Evolutionary conservation across 164 flowering plant genomes (phyloP).

Genomic region (Protea cynaroides): DNA sequence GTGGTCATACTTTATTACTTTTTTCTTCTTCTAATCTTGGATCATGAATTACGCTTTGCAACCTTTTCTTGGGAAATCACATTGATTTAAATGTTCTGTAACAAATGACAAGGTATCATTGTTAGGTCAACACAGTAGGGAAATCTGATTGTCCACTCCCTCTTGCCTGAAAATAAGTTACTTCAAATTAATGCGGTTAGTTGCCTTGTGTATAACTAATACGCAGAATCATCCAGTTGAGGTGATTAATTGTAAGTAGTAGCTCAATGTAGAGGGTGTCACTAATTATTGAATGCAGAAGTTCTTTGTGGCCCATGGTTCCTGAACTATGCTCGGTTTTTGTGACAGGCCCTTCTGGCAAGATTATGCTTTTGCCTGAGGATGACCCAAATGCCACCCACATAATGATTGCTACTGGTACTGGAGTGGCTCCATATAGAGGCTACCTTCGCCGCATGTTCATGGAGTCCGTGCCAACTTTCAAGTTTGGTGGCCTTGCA

Average conservation of each 20-base stretch:
- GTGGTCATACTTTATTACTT: too few species aligned
- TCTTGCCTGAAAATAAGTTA: neutral
- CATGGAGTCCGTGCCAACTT: constrained; percentile 81
- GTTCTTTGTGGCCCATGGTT: neutral
- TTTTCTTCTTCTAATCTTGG: neutral
- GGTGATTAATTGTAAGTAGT: neutral
- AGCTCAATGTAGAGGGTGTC: neutral
- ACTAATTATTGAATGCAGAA: neutral
- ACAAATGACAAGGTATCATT: neutral
- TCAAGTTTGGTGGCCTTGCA: constrained; percentile 82
- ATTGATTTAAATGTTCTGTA: too few species aligned
- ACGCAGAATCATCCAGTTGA: neutral
- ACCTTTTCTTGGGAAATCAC: neutral
- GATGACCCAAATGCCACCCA: constrained; percentile 86
- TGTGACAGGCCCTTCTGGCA: constrained; percentile 85
- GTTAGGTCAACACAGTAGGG: neutral
- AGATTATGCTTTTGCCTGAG: constrained; percentile 90
- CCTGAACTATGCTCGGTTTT: neutral
- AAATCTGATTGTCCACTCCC: neutral
- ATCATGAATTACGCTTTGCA: neutral
- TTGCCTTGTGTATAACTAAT: neutral
- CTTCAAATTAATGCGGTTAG: neutral
- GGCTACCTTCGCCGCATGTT: constrained; percentile 98
- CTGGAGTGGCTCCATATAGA: constrained; percentile 92
- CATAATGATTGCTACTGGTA: constrained; percentile 97